phyloP scores from a whole-genome alignment of 208 protist genomes.

The Tritrichomonas foetus region DNA sequence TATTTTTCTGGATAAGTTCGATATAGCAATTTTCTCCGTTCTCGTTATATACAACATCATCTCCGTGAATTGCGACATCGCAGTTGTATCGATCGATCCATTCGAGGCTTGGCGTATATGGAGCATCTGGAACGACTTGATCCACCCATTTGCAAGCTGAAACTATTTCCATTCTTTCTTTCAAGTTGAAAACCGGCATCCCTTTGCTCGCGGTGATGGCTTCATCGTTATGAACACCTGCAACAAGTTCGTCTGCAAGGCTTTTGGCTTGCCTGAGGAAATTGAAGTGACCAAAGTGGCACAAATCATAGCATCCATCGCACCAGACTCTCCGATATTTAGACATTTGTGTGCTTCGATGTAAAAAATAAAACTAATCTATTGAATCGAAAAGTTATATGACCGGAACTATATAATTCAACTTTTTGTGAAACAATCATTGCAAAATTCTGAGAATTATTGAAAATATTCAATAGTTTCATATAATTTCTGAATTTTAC shows the following conservation, averaged over 20 bases:
- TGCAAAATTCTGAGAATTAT: no score
- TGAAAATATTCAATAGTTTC: no score
- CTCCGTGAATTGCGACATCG: constrained; percentile 84
- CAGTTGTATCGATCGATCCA: constrained; percentile 73
- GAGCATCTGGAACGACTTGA: constrained; percentile 82
- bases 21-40: constrained; percentile 48
- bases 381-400: no score
- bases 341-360: no score
- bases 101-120: constrained; percentile 69
- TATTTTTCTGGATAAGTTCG: constrained; percentile 36
- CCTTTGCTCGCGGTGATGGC: constrained; percentile 87
- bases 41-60: constrained; percentile 82
- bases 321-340: not conserved
- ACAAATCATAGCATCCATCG: constrained; percentile 71
- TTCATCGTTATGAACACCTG: constrained; percentile 87
- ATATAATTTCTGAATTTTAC: no score
- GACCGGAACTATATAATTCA: no score
- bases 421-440: no score
- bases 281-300: constrained; percentile 73
- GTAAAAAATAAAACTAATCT: no score
- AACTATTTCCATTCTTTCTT: constrained; percentile 77
- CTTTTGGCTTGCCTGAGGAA: constrained; percentile 60
- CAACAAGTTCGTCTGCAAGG: constrained; percentile 78
- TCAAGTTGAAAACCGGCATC: constrained; percentile 86
- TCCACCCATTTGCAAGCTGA: constrained; percentile 94